Percentiles rank a stretch among this genome's conserved stretches.
phyloP scores from a whole-genome alignment of 495 filamentous ascomycete species.

The Aspergillus saccharolyticus region DNA sequence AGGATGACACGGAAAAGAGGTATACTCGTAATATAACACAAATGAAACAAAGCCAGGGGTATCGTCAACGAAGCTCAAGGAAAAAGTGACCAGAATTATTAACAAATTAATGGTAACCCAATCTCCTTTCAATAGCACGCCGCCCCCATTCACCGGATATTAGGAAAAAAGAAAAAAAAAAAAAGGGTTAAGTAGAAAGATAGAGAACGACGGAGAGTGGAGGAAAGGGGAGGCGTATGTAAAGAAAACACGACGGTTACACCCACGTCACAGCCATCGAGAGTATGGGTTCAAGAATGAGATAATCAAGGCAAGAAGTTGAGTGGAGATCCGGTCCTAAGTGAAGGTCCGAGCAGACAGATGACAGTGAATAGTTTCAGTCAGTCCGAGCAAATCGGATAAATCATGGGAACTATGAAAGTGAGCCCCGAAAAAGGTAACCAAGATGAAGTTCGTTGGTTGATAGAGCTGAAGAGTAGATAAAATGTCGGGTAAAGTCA shows the following conservation, averaged over 20 bases:
- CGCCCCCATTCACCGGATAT: constrained; percentile 6
- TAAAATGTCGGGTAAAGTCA: too few species aligned
- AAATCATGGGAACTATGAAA: not conserved
- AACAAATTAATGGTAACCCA: not conserved
- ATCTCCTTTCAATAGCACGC: not conserved
- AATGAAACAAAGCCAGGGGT: constrained; percentile 11
- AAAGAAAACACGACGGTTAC: constrained; percentile 20
- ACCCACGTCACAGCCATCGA: constrained; percentile 23
- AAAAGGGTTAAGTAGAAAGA: too few species aligned
- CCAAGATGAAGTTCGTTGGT: too few species aligned
- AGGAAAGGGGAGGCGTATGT: constrained; percentile 7
- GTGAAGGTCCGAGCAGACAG: not conserved
- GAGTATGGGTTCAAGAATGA: not conserved
- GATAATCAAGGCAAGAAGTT: constrained; percentile 7
- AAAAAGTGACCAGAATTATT: constrained; percentile 14
- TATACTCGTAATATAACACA: constrained; percentile 13
- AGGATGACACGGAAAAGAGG: constrained; percentile 19
- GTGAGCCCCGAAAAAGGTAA: not conserved
- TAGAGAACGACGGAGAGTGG: constrained; percentile 4
- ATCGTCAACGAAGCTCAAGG: constrained; percentile 7
- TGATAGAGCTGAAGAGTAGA: not conserved
- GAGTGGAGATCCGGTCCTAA: not conserved
- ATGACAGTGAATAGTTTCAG: not conserved
- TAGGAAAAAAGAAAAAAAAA: too few species aligned
- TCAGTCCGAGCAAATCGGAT: not conserved